These are phyloP conservation scores for Hyaloscypha hepaticicola DNA, from an alignment of 495 filamentous ascomycete genomes.

Conservation along the genomic window DNA sequence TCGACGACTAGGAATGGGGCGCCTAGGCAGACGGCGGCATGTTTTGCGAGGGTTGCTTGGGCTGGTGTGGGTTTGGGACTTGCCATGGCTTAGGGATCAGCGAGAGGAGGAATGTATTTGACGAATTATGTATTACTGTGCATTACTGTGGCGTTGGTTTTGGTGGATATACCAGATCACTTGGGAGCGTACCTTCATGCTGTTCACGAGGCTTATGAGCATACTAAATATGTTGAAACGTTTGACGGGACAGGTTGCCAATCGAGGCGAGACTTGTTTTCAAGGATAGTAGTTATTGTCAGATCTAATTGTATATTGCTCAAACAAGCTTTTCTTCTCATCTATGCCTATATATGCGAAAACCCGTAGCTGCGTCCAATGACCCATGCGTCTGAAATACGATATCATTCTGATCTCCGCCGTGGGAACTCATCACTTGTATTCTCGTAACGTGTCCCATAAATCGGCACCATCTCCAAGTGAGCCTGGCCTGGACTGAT, in stretches of 20 bases:
- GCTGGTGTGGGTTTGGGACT: constrained; percentile 25
- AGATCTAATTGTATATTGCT: neutral
- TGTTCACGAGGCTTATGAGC: constrained; percentile 2
- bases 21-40: constrained; percentile 24
- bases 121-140: constrained; percentile 1
- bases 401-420: neutral
- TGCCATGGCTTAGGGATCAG: neutral
- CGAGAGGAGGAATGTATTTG: neutral
- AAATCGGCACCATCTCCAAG: neutral
- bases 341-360: neutral
- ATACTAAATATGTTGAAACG: neutral
- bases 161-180: neutral
- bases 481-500: neutral
- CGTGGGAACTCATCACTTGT: constrained; percentile 3
- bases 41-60: constrained; percentile 22
- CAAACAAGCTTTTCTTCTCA: neutral
- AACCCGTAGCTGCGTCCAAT: neutral
- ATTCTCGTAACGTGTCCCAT: neutral
- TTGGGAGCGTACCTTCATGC: neutral
- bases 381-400: neutral
- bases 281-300: neutral
- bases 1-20: constrained; percentile 15
- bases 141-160: neutral
- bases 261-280: neutral
- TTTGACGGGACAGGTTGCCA: neutral